These are phyloP conservation scores for Eutrema salsugineum DNA, from an alignment of 441 rosid genomes.

Conservation along the genomic window DNA sequence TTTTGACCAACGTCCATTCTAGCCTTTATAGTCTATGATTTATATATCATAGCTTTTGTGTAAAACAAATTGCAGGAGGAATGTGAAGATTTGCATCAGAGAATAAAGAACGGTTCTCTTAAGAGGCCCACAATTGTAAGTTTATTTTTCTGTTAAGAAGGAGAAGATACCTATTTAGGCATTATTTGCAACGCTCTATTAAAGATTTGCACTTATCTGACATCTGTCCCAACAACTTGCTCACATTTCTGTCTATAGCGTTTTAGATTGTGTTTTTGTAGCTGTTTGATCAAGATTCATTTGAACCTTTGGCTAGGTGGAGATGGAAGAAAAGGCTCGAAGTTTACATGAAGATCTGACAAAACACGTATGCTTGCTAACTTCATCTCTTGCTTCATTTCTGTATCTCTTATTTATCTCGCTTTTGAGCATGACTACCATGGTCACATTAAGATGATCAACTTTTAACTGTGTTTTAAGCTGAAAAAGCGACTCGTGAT, in stretches of 20 bases:
- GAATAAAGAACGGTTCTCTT: slow-evolving; percentile 42
- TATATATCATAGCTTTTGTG: slow-evolving; percentile 15
- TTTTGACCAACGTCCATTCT: background rate
- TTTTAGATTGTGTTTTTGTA: background rate
- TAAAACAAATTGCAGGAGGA: slow-evolving; percentile 54
- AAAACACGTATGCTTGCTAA: slow-evolving; percentile 62
- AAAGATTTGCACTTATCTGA: background rate
- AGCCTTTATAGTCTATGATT: background rate
- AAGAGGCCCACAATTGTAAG: slow-evolving; percentile 55
- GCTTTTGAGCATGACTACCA: background rate
- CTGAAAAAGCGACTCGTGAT: background rate
- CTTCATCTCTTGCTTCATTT: slow-evolving; percentile 13
- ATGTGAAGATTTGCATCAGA: slow-evolving; percentile 55
- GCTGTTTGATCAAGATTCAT: background rate
- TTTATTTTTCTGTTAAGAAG: slow-evolving; percentile 14
- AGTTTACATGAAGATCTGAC: slow-evolving; percentile 70
- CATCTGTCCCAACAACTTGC: background rate
- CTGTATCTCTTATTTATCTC: background rate
- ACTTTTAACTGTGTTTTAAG: background rate
- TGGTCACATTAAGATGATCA: slow-evolving; percentile 5
- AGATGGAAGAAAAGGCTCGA: slow-evolving; percentile 63
- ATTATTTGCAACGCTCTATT: slow-evolving; percentile 2
- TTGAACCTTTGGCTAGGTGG: slow-evolving; percentile 46
- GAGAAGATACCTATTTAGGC: background rate
- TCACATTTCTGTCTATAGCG: background rate